These are phyloP conservation scores for Beverwykella pulmonaria DNA, from an alignment of 495 filamentous ascomycete genomes.

Conservation along the genomic window DNA sequence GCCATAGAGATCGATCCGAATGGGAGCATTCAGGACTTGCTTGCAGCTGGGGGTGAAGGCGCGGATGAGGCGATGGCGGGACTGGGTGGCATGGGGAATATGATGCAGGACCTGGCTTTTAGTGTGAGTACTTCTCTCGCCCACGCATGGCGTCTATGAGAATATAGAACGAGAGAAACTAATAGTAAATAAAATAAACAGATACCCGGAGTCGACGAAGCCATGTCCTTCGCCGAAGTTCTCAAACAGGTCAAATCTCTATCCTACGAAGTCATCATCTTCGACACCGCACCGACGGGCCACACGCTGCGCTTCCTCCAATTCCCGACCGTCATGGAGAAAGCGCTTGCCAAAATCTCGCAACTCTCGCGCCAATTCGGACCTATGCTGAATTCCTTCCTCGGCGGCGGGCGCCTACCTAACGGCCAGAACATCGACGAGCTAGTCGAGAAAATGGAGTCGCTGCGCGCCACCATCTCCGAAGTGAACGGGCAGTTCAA, in stretches of 20 bases:
- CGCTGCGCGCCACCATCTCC: slow-evolving; percentile 84
- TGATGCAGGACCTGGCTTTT: slow-evolving; percentile 75
- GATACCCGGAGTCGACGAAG: slow-evolving; percentile 98
- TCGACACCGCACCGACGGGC: slow-evolving; percentile 98
- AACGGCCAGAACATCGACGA: slow-evolving; percentile 89
- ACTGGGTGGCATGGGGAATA: slow-evolving; percentile 66
- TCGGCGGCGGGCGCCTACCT: slow-evolving; percentile 83
- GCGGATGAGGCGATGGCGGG: slow-evolving; percentile 66
- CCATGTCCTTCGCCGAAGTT: slow-evolving; percentile 99
- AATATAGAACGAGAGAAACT: slow-evolving; percentile 12
- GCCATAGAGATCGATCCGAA: slow-evolving; percentile 99
- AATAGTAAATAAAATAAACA: slow-evolving; percentile 44
- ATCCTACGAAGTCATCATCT: slow-evolving; percentile 97
- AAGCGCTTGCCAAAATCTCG: slow-evolving; percentile 93
- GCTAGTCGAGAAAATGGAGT: slow-evolving; percentile 91
- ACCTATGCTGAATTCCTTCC: slow-evolving; percentile 89
- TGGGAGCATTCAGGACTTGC: slow-evolving; percentile 92
- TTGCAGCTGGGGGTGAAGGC: slow-evolving; percentile 78
- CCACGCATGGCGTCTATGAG: background rate
- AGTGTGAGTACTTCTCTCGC: slow-evolving; percentile 55
- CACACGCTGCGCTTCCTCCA: slow-evolving; percentile 99
- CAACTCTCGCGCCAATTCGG: slow-evolving; percentile 93
- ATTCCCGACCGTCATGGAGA: slow-evolving; percentile 97
- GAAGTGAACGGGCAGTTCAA: slow-evolving; percentile 99
- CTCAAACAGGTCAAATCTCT: slow-evolving; percentile 99